phyloP scores from a whole-genome alignment of 768 basidiomycete species.

The Piloderma croceum region DNA sequence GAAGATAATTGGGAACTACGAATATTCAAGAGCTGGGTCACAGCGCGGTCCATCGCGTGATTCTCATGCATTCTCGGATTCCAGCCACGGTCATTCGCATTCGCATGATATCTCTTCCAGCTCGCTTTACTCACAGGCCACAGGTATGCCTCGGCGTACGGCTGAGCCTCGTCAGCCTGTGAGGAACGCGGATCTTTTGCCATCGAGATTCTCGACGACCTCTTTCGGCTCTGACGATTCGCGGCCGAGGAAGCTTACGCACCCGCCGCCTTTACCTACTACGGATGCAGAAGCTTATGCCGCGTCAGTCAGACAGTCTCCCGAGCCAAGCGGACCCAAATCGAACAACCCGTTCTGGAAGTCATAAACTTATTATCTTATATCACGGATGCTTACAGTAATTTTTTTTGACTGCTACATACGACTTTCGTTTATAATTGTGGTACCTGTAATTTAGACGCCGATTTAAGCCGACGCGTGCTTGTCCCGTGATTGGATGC shows the following conservation, averaged over 20 bases:
- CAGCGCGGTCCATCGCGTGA: slow-evolving; percentile 32
- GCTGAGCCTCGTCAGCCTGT: slow-evolving; percentile 76
- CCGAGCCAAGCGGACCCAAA: slow-evolving; percentile 40
- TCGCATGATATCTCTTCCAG: slow-evolving; percentile 34
- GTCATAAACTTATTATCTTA: no score
- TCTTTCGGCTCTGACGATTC: slow-evolving; percentile 33
- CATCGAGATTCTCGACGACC: slow-evolving; percentile 46
- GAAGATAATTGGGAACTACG: slow-evolving; percentile 43
- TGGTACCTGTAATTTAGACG: no score
- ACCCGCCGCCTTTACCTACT: slow-evolving; percentile 22
- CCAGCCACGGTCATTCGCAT: slow-evolving; percentile 19
- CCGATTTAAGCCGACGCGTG: no score
- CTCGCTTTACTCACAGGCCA: slow-evolving; percentile 66
- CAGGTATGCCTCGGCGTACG: slow-evolving; percentile 51
- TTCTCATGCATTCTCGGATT: slow-evolving; percentile 38
- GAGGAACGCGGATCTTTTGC: slow-evolving; percentile 36
- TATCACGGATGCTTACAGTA: no score
- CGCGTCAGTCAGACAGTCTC: slow-evolving; percentile 39
- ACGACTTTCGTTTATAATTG: no score
- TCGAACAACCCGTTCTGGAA: slow-evolving; percentile 52
- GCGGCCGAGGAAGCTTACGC: slow-evolving; percentile 18
- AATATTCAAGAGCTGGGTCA: slow-evolving; percentile 38
- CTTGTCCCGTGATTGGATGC: no score
- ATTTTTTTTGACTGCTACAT: no score
- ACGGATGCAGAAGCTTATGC: slow-evolving; percentile 63